phyloP scores from a whole-genome alignment of 495 filamentous ascomycete species.

The Aspergillus sclerotiicarbonarius region DNA sequence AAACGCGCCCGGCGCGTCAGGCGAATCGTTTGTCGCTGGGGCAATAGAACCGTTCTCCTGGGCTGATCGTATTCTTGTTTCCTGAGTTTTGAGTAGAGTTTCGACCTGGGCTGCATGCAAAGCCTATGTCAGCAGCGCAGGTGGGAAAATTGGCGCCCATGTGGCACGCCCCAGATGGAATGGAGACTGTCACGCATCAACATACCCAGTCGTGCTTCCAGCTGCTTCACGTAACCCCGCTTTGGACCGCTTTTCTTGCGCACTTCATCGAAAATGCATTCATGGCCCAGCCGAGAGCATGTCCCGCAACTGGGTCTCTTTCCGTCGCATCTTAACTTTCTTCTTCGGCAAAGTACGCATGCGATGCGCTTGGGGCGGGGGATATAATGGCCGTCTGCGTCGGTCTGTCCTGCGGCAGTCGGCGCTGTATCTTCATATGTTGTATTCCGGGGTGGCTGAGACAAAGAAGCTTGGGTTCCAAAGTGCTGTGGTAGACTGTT shows the following conservation, averaged over 20 bases:
- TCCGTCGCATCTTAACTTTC: constrained; percentile 81
- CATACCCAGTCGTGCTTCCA: constrained; percentile 90
- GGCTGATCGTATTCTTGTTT: constrained; percentile 22
- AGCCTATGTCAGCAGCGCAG: constrained; percentile 18
- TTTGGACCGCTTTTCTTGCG: constrained; percentile 98
- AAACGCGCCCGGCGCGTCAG: constrained; percentile 27
- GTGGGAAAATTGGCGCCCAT: background rate
- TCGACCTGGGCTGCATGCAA: constrained; percentile 80
- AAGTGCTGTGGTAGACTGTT: constrained; percentile 54
- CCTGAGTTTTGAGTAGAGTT: constrained; percentile 73
- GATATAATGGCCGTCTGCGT: constrained; percentile 58
- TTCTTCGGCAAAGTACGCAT: constrained; percentile 92
- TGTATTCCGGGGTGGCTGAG: constrained; percentile 21
- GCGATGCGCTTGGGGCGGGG: constrained; percentile 91
- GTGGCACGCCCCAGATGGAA: background rate
- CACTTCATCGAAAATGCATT: constrained; percentile 93
- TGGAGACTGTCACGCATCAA: background rate
- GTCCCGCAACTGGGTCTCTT: constrained; percentile 84
- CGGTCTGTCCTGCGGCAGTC: constrained; percentile 31
- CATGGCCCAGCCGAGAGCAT: constrained; percentile 83
- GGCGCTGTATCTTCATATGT: constrained; percentile 32
- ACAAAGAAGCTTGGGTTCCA: constrained; percentile 26
- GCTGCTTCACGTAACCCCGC: constrained; percentile 94
- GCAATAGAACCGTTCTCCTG: constrained; percentile 26
- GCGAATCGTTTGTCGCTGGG: constrained; percentile 24